Base-by-base conservation (phyloP, 352 stramenopile species). In the Phytophthora europaea region DNA sequence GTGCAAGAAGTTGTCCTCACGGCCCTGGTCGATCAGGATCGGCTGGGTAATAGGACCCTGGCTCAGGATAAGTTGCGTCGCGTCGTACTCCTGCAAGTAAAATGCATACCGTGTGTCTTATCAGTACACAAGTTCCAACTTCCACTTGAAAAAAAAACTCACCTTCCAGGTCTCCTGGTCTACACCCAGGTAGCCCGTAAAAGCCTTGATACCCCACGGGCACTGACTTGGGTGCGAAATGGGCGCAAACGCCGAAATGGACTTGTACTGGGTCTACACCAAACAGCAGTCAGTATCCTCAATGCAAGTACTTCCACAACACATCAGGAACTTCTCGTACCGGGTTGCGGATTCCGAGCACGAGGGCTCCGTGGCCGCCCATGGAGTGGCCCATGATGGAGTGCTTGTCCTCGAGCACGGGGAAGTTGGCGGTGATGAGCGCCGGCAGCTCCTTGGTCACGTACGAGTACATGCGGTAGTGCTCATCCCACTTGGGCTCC, bases 401-500 rank as follows among this genome's bases (percentile, higher is more conserved):
- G 62, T 90, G 80, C 56, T 90, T 89, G 61, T 95, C 91, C 61
- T 97, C 82, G 6, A 94, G 64, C 13, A 94, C 68, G 0, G 87
- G 88, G 67, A 99, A 98, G 61, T 98, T 87, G 36, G 85, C 78
- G 38, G 84, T 76, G 20, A 99, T 78, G 15, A 99, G 83, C 47
- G 75, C 71, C 3, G 96, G 97, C 33, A 99, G 81, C 74, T 99
- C 98, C 75, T 98, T 87, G 31, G 91, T 98, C 36, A 99, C 88
- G 85, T 99, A 99, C 31, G 89, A 88, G 79, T 99, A 99, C 98
- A 99, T 99, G 63, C 96, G 88, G 88, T 99, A 99, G 81, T 99
- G 85, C 28, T 84, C 75, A 50, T 85, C 72, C 87, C 95, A 99
- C 36, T 96, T 94, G 40, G 91, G 84, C 73, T 98, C 81, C 16